Evolutionary conservation across 768 basidiomycete genomes (phyloP), one percentile per base, ranked within the genome.

Genomic region (Suillus lakei): DNA sequence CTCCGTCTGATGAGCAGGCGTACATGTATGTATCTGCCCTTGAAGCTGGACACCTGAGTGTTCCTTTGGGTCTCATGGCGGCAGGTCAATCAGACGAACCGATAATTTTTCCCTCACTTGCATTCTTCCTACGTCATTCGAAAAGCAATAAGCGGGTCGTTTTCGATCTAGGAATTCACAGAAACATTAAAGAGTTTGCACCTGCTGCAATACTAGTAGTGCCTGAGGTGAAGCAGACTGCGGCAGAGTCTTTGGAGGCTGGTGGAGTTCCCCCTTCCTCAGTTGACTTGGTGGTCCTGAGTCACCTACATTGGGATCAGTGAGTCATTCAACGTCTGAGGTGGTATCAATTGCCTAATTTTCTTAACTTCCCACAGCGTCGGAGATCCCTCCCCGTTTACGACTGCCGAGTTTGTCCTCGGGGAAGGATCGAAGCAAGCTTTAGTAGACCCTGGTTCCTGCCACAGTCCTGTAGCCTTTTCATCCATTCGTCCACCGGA

Each of bases 161-260:
- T 0, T 88, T 89, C 66, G 89, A 89, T 65, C 80, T 90, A n/a
- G 88, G 88, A 12, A 77, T 84, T 9, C 81, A 86, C 32, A 78
- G 80, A 50, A 83, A 88, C 66, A 76, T 78, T 69, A 76, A 82
- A 28, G 80, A 74, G 5, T 81, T 76, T 60, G 79, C 84, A 0
- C 82, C 82, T 0, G 69, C 64, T 0, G 64, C 64, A 0, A 64
- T 10, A 62, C 16, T 10, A 21, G 54, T 67, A 0, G 81, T 67
- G 2, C 60, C 75, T 8, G 65, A 72, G 18, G 72, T 81, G 36
- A 58, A 64, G 32, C 66, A 58, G 50, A 66, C 16, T 58, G 83
- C 82, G 9, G 72, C 72, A 5, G 82, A 85, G 46, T 84, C 85
- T 10, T 77, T 87, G 32, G 69, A 61, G 13, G 81, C 80, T 63